A percentile compares a stretch with the other conserved stretches of the same genome.
Conservation (phyloP, 106 monocot species). For the Allium cepa region DNA sequence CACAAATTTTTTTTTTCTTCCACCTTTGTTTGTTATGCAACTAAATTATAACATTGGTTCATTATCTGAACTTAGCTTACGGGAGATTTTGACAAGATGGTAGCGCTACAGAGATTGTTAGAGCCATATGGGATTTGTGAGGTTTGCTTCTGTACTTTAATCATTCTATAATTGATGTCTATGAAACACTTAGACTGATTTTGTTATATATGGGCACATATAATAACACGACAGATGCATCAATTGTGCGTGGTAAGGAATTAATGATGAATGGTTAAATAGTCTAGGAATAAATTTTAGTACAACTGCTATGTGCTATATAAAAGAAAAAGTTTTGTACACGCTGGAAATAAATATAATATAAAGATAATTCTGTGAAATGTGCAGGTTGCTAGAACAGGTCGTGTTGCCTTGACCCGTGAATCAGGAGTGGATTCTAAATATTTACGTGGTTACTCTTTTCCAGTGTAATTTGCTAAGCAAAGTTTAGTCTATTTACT, state of each 20-base stretch:
- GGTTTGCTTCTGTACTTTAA: constrained; percentile 33
- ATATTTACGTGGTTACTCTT: constrained; percentile 20
- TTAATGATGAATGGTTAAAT: no score
- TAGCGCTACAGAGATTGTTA: constrained; percentile 81
- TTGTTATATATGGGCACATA: no score
- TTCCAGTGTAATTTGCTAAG: constrained; percentile 1
- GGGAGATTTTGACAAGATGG: constrained; percentile 95
- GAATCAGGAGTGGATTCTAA: constrained; percentile 44
- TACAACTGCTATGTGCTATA: no score
- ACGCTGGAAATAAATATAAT: no score
- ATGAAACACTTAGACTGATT: background rate
- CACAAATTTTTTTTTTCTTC: no score
- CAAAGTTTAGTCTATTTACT: no score
- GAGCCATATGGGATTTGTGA: constrained; percentile 96
- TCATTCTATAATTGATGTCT: background rate
- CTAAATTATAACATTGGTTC: background rate
- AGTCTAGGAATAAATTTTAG: no score
- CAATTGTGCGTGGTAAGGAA: no score
- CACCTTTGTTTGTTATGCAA: background rate
- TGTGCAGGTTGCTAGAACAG: constrained; percentile 35
- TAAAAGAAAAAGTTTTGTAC: no score
- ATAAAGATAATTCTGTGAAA: no score
- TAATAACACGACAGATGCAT: no score
- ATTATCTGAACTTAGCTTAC: constrained; percentile 41
- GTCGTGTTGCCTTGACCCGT: constrained; percentile 22